Evolutionary conservation across 1,284 basidiomycete genomes (phyloP).

Genomic region (Cystobasidium sp.): DNA sequence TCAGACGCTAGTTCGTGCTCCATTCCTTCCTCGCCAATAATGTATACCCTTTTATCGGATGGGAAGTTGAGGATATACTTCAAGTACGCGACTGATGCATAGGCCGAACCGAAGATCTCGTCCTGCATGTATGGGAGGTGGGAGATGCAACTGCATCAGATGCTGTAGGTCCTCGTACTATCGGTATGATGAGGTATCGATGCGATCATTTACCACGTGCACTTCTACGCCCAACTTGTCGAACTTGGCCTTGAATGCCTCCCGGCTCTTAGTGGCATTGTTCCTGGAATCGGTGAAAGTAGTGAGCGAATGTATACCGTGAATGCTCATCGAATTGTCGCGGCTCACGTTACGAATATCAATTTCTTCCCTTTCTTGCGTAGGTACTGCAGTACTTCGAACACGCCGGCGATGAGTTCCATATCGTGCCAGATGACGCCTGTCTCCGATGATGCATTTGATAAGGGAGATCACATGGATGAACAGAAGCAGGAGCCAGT

Average conservation of each 20-base stretch:
- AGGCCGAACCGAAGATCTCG: slow-evolving; percentile 95
- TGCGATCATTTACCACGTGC: slow-evolving; percentile 67
- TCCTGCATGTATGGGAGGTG: slow-evolving; percentile 63
- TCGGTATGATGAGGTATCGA: neutral
- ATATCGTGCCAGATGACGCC: slow-evolving; percentile 54
- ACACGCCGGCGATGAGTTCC: slow-evolving; percentile 48
- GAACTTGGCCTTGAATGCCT: slow-evolving; percentile 87
- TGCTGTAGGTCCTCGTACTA: neutral
- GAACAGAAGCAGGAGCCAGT: neutral
- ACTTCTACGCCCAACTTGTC: slow-evolving; percentile 86
- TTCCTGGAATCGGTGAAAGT: slow-evolving; percentile 71
- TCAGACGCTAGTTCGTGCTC: slow-evolving; percentile 90
- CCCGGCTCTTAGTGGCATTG: slow-evolving; percentile 91
- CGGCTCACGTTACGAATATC: slow-evolving; percentile 65
- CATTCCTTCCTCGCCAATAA: slow-evolving; percentile 89
- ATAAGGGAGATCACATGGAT: neutral
- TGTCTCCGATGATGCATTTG: slow-evolving; percentile 19
- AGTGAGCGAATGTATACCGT: neutral
- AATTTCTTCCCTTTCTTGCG: slow-evolving; percentile 61
- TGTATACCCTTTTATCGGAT: slow-evolving; percentile 91
- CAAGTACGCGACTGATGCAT: slow-evolving; percentile 90
- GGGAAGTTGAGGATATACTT: slow-evolving; percentile 77
- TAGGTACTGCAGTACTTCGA: slow-evolving; percentile 47
- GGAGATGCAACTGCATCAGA: neutral
- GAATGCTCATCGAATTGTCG: neutral